Conservation (phyloP, 2,329 filamentous ascomycete species). For the Penicillium sclerotiorum region DNA sequence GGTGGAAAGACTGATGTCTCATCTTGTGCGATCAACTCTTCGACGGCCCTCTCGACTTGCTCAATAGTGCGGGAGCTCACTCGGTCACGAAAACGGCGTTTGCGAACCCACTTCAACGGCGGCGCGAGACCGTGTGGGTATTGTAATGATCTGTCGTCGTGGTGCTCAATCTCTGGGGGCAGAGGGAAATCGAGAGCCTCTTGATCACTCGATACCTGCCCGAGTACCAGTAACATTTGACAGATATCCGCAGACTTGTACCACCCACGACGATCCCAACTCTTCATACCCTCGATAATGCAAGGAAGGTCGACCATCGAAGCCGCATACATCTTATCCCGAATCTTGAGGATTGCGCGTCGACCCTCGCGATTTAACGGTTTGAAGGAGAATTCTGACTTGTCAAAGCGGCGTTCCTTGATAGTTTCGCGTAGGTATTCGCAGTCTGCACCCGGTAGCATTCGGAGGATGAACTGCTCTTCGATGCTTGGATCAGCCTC, state of each 20-base stretch:
- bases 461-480: slow-evolving; percentile 85
- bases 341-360: slow-evolving; percentile 71
- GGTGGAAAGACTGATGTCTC: slow-evolving; percentile 59
- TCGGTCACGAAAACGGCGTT: slow-evolving; percentile 80
- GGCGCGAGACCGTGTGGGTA: slow-evolving; percentile 87
- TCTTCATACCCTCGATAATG: slow-evolving; percentile 89
- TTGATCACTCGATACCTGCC: slow-evolving; percentile 65
- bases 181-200: slow-evolving; percentile 69
- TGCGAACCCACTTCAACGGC: slow-evolving; percentile 82
- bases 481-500: slow-evolving; percentile 87
- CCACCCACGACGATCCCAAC: slow-evolving; percentile 84
- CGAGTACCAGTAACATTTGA: slow-evolving; percentile 83
- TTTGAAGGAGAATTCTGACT: slow-evolving; percentile 76
- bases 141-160: slow-evolving; percentile 62
- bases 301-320: slow-evolving; percentile 82
- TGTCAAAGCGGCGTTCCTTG: slow-evolving; percentile 74
- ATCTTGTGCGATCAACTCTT: slow-evolving; percentile 72
- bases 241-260: slow-evolving; percentile 88
- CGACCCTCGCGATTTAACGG: slow-evolving; percentile 72
- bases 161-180: slow-evolving; percentile 67
- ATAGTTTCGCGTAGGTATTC: slow-evolving; percentile 79
- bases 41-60: slow-evolving; percentile 78
- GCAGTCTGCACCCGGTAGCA: slow-evolving; percentile 81
- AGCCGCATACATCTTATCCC: slow-evolving; percentile 72
- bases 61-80: slow-evolving; percentile 82